A percentile compares a stretch with the other conserved stretches of the same genome.
Conservation (phyloP, 2,329 filamentous ascomycete species). For the Ceratocystis harringtonii region DNA sequence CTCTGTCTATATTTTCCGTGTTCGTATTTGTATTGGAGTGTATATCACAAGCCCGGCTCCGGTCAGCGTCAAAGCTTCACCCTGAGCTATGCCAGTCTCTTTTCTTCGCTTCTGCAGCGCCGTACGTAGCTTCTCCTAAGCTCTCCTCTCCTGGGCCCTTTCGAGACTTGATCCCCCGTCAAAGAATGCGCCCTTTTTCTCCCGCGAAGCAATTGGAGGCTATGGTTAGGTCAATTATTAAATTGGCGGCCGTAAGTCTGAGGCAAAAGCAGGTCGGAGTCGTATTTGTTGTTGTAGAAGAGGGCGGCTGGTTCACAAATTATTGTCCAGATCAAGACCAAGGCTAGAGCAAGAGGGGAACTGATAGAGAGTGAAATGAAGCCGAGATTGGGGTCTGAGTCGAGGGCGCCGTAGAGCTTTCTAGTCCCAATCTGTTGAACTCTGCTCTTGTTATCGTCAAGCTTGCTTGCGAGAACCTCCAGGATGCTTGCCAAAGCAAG, state of each 20-base stretch:
- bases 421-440: neutral
- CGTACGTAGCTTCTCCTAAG: neutral
- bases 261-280: too few species aligned
- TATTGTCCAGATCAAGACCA: too few species aligned
- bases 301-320: too few species aligned
- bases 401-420: neutral
- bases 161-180: too few species aligned
- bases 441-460: neutral
- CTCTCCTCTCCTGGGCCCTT: too few species aligned
- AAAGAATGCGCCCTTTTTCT: too few species aligned
- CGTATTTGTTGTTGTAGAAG: too few species aligned
- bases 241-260: neutral
- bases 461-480: neutral
- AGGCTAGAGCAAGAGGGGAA: too few species aligned
- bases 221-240: neutral
- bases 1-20: neutral
- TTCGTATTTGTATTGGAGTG: neutral
- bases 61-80: neutral
- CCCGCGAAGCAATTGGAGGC: neutral
- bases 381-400: neutral
- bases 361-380: neutral
- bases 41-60: neutral
- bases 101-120: neutral
- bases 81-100: neutral
- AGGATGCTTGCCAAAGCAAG: slow-evolving; percentile 1